Conservation (phyloP, 176 grass and related monocot genomes). For the Carex parvula region DNA sequence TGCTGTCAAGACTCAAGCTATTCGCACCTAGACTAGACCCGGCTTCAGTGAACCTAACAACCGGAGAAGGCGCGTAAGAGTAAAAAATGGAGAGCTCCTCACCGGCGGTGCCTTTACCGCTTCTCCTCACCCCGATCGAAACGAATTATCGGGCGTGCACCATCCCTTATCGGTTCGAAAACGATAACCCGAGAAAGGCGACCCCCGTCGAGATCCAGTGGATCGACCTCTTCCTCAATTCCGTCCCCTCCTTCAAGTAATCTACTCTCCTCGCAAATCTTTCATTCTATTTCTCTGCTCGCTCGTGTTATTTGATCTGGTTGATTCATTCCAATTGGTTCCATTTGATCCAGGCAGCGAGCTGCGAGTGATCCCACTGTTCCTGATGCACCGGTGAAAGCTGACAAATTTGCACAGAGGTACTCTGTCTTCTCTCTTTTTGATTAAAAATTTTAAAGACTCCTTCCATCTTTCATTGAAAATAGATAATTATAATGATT, state of each 20-base stretch:
- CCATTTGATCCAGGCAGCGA: slow-evolving; percentile 51
- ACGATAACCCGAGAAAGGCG: slow-evolving; percentile 87
- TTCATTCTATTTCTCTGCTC: background rate
- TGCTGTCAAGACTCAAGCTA: too few relatives aligned
- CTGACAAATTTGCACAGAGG: slow-evolving; percentile 92
- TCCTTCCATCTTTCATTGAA: background rate
- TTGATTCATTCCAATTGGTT: background rate
- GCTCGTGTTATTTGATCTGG: background rate
- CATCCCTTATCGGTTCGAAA: slow-evolving; percentile 88
- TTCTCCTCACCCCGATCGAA: slow-evolving; percentile 82
- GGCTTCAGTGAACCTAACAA: background rate
- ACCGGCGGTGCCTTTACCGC: slow-evolving; percentile 80
- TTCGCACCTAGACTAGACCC: background rate
- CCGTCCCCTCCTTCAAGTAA: slow-evolving; percentile 83
- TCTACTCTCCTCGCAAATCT: background rate
- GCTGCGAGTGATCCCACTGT: slow-evolving; percentile 85
- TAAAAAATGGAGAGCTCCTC: slow-evolving; percentile 83
- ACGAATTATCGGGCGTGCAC: slow-evolving; percentile 78
- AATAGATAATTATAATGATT: background rate
- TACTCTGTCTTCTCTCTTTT: slow-evolving; percentile 7
- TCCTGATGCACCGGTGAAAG: slow-evolving; percentile 61
- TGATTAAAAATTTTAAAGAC: background rate
- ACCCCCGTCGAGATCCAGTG: slow-evolving; percentile 93
- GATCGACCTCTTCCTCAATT: slow-evolving; percentile 98
- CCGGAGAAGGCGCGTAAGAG: background rate